A percentile compares a stretch with the other conserved stretches of the same genome.
These are phyloP conservation scores for Termitomyces sp. DNA, from an alignment of 768 basidiomycete species.

Conservation along the genomic window DNA sequence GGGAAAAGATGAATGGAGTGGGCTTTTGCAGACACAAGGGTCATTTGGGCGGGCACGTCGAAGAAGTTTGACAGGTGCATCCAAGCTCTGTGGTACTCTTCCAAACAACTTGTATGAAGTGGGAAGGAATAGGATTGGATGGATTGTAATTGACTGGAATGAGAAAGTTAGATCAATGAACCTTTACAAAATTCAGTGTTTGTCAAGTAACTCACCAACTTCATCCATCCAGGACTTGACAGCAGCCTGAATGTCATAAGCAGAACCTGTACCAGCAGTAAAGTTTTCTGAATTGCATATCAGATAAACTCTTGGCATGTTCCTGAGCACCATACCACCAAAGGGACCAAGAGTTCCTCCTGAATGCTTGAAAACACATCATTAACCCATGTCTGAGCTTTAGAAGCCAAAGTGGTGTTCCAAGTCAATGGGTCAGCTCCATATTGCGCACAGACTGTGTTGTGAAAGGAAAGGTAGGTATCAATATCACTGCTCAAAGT, in stretches of 20 bases:
- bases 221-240: conserved; percentile 64
- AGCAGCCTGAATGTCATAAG: conserved; percentile 30
- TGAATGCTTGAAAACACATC: conserved; percentile 66
- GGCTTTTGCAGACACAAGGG: too few relatives aligned
- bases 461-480: conserved; percentile 55
- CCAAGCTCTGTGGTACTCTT: conserved; percentile 59
- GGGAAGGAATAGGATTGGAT: conserved; percentile 51
- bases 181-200: neutral
- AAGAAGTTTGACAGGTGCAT: conserved; percentile 27
- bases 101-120: conserved; percentile 79
- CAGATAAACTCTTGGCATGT: neutral
- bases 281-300: conserved; percentile 52
- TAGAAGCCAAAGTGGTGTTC: conserved; percentile 49
- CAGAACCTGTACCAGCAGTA: conserved; percentile 58
- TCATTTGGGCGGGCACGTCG: too few relatives aligned
- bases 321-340: conserved; percentile 42
- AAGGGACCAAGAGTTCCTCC: conserved; percentile 56
- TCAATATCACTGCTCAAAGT: conserved; percentile 40
- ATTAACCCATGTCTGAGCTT: conserved; percentile 67
- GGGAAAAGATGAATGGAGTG: too few relatives aligned
- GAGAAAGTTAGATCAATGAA: neutral
- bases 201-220: conserved; percentile 39
- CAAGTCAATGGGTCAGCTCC: conserved; percentile 62
- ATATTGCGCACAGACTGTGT: conserved; percentile 53
- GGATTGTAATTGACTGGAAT: conserved; percentile 47